phyloP scores from a whole-genome alignment of 371 early-diverging fungal species.

The Mucor indicus region DNA sequence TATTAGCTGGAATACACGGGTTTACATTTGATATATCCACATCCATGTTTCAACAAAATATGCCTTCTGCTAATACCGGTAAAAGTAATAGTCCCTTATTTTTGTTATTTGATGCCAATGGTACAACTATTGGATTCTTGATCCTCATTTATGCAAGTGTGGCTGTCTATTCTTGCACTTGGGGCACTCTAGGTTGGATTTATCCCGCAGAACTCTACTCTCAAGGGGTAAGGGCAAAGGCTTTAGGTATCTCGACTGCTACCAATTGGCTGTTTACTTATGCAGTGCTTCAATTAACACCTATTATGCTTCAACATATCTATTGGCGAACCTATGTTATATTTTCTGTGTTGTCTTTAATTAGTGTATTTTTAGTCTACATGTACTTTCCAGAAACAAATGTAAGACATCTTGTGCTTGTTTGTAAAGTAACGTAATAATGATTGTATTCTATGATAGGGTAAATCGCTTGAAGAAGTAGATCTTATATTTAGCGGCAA shows the following conservation, averaged over 20 bases:
- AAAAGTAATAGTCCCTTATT: conserved; percentile 19
- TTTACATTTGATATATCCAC: conserved; percentile 15
- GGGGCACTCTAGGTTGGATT: conserved; percentile 94
- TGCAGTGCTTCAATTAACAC: conserved; percentile 60
- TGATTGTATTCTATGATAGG: too few species aligned
- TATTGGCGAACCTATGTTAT: conserved; percentile 65
- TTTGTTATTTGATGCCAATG: conserved; percentile 29
- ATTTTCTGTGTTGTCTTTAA: conserved; percentile 59
- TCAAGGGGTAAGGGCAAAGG: conserved; percentile 77
- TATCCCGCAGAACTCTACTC: conserved; percentile 90
- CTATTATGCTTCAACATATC: conserved; percentile 60
- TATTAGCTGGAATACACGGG: conserved; percentile 50
- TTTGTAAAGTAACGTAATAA: background rate
- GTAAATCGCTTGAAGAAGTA: conserved; percentile 50
- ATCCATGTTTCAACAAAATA: conserved; percentile 7
- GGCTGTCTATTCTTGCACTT: conserved; percentile 77
- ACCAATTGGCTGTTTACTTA: conserved; percentile 89
- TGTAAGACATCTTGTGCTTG: conserved; percentile 21
- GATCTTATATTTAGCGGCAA: conserved; percentile 46
- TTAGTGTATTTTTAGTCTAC: conserved; percentile 58
- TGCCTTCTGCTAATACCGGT: conserved; percentile 4
- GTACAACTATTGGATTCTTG: conserved; percentile 54
- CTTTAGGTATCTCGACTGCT: conserved; percentile 81
- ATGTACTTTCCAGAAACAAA: conserved; percentile 84
- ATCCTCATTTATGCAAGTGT: conserved; percentile 73